Percentiles rank a stretch among this genome's conserved stretches.
phyloP scores from a whole-genome alignment of 257 asterid species.

The Perilla frutescens region DNA sequence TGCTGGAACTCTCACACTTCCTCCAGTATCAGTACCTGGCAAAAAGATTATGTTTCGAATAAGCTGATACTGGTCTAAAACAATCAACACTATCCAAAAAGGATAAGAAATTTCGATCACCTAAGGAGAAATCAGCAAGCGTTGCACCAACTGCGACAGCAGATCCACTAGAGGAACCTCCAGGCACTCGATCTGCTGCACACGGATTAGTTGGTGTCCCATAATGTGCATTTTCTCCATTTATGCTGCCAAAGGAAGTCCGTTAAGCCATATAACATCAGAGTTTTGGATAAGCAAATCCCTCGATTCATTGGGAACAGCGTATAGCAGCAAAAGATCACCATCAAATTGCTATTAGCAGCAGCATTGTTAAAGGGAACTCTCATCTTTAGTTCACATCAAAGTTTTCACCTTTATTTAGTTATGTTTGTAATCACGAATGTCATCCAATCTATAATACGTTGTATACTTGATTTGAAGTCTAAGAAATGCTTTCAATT shows the following conservation, averaged over 20 bases:
- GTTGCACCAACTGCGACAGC: conserved; percentile 87
- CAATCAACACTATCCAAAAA: neutral
- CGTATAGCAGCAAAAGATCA: neutral
- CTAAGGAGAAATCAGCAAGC: conserved; percentile 82
- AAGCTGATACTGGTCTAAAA: conserved; percentile 6
- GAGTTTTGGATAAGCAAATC: no score
- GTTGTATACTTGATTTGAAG: neutral
- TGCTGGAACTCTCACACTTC: conserved; percentile 93
- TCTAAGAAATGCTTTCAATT: neutral
- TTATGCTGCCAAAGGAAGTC: conserved; percentile 64
- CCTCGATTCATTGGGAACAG: no score
- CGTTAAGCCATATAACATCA: conserved; percentile 13
- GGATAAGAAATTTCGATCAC: conserved; percentile 37
- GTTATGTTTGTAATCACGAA: neutral
- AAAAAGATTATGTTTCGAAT: conserved; percentile 5
- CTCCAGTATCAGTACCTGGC: conserved; percentile 93
- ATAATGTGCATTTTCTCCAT: conserved; percentile 82
- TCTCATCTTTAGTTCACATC: neutral
- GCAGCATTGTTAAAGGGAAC: neutral
- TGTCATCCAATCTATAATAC: no score
- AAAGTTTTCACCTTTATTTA: neutral
- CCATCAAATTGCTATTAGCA: conserved; percentile 9
- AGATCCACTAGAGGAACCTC: conserved; percentile 98
- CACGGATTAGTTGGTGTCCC: conserved; percentile 88
- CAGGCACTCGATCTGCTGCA: conserved; percentile 88